phyloP scores from a whole-genome alignment of 768 basidiomycete species.

The Nidularia sp. region DNA sequence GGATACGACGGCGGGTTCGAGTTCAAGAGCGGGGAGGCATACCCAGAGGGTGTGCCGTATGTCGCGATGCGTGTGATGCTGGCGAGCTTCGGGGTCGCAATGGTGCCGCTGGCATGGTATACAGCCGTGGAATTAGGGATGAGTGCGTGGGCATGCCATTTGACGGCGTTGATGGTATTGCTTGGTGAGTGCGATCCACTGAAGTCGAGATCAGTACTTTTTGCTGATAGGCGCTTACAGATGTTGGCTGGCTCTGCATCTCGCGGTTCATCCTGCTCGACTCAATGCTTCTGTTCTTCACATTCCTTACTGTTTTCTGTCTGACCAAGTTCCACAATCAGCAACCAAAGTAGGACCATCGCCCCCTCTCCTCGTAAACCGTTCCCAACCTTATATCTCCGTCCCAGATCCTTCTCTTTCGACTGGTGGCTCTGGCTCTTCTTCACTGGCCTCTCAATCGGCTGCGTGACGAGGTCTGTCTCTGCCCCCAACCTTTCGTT shows the following conservation, averaged over 20 bases:
- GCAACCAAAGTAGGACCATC: slow-evolving; percentile 73
- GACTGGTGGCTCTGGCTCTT: slow-evolving; percentile 98
- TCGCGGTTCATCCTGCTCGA: slow-evolving; percentile 97
- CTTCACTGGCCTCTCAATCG: slow-evolving; percentile 93
- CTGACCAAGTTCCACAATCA: slow-evolving; percentile 97
- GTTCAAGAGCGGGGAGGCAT: slow-evolving; percentile 87
- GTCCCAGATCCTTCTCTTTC: slow-evolving; percentile 64
- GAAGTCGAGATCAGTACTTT: not conserved
- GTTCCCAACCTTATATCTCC: slow-evolving; percentile 7
- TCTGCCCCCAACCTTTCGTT: not conserved
- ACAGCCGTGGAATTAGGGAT: slow-evolving; percentile 93
- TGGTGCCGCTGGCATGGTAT: slow-evolving; percentile 97
- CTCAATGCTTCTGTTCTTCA: slow-evolving; percentile 99
- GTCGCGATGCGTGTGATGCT: slow-evolving; percentile 94
- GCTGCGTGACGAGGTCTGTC: slow-evolving; percentile 83
- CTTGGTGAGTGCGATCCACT: slow-evolving; percentile 53
- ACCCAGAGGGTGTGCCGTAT: slow-evolving; percentile 84
- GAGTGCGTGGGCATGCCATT: slow-evolving; percentile 84
- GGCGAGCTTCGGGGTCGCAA: slow-evolving; percentile 89
- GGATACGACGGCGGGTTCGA: slow-evolving; percentile 93
- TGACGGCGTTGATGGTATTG: slow-evolving; percentile 91
- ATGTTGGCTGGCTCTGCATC: slow-evolving; percentile 95
- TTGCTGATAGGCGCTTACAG: slow-evolving; percentile 32
- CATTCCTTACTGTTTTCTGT: slow-evolving; percentile 93
- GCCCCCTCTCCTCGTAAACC: not conserved